Conservation (phyloP, 257 asterid genomes). For the Solanum rostratum region DNA sequence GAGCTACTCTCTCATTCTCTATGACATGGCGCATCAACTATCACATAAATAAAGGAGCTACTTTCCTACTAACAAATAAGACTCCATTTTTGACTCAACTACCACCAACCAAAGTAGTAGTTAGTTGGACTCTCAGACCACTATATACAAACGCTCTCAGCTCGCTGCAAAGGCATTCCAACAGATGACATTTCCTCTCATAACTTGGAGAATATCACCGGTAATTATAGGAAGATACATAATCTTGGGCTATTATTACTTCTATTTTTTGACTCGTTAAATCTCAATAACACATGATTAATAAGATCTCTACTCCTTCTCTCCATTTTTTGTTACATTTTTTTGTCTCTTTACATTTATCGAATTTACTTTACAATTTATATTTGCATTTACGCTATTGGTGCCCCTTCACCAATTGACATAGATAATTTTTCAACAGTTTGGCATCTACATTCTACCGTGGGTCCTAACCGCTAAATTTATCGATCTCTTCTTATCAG, state of each 20-base stretch:
- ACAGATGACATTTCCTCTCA: not conserved
- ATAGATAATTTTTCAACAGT: not conserved
- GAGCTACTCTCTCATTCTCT: not conserved
- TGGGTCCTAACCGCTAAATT: not conserved
- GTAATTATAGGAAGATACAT: not conserved
- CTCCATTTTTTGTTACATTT: not conserved
- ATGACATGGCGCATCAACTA: not conserved
- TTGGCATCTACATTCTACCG: not conserved
- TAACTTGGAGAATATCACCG: not conserved
- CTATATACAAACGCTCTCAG: not conserved
- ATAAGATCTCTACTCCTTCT: not conserved
- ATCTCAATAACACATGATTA: not conserved
- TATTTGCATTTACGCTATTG: not conserved
- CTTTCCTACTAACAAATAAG: not conserved
- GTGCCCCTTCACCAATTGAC: not conserved
- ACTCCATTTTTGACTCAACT: not conserved
- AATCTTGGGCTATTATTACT: not conserved
- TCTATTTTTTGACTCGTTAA: not conserved
- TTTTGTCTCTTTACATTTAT: not conserved
- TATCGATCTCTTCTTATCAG: not conserved
- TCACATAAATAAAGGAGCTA: not conserved
- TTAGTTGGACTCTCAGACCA: not conserved
- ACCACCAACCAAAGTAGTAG: not conserved
- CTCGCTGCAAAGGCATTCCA: not conserved
- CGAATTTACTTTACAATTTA: not conserved